Evolutionary conservation across 2,329 filamentous ascomycete species (phyloP).

Genomic region (Karstenula rhodostoma): DNA sequence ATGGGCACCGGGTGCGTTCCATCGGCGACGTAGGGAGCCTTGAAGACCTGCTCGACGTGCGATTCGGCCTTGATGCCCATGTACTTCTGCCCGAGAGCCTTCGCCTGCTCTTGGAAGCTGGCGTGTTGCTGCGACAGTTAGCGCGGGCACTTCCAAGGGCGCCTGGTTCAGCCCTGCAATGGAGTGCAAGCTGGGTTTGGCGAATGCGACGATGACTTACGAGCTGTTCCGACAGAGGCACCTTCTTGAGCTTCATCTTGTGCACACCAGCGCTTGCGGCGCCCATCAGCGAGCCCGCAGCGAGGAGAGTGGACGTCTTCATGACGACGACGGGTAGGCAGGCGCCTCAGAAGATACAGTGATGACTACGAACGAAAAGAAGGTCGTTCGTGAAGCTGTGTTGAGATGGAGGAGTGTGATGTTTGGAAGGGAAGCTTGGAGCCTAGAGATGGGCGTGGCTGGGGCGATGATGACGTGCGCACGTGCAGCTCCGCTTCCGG

Average conservation of each 20-base stretch:
- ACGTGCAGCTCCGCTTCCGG: not conserved
- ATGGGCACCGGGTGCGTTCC: conserved; percentile 83
- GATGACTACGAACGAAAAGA: conserved; percentile 24
- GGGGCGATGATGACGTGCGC: conserved; percentile 5
- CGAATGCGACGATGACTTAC: conserved; percentile 62
- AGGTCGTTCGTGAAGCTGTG: conserved; percentile 19
- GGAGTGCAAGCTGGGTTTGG: not conserved
- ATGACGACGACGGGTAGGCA: conserved; percentile 59
- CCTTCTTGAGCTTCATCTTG: conserved; percentile 98
- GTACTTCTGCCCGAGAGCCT: conserved; percentile 93
- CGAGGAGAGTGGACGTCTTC: conserved; percentile 84
- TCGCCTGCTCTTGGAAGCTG: conserved; percentile 82
- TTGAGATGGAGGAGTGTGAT: conserved; percentile 17
- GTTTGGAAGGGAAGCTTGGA: conserved; percentile 18
- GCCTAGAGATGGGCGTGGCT: too few relatives aligned
- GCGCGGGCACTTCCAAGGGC: conserved; percentile 19
- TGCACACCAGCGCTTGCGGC: conserved; percentile 85
- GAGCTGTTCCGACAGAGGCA: conserved; percentile 89
- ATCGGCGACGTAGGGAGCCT: conserved; percentile 71
- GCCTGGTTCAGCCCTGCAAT: not conserved
- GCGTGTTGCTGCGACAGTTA: conserved; percentile 68
- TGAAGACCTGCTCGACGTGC: conserved; percentile 81
- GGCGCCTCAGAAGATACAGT: conserved; percentile 16
- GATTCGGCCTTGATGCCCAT: conserved; percentile 77
- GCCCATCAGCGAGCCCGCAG: conserved; percentile 81